Percentiles rank a stretch among this genome's conserved stretches.
phyloP scores from a whole-genome alignment of 768 basidiomycete genomes.

The Naganishia kalamii region DNA sequence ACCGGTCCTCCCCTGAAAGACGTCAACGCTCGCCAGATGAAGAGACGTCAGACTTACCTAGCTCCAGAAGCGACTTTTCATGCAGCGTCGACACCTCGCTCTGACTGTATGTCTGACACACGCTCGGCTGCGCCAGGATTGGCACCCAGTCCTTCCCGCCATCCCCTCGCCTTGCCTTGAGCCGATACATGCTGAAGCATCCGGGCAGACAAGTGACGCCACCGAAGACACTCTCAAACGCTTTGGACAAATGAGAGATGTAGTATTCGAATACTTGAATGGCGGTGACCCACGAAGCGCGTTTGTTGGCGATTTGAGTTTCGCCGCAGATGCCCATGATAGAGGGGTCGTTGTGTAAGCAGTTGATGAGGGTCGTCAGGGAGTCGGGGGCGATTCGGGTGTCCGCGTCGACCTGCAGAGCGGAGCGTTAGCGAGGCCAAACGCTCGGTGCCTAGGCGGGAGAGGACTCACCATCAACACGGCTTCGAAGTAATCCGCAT shows the following conservation, averaged over 20 bases:
- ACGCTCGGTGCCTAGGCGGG: constrained; percentile 15
- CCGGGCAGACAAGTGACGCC: constrained; percentile 98
- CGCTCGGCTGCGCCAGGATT: constrained; percentile 91
- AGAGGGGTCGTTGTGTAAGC: constrained; percentile 97
- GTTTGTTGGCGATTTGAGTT: constrained; percentile 97
- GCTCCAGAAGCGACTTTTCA: constrained; percentile 90
- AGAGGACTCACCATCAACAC: constrained; percentile 74
- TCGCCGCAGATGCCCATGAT: constrained; percentile 99
- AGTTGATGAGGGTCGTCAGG: constrained; percentile 83
- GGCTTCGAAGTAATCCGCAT: constrained; percentile 96
- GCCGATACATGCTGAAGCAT: constrained; percentile 99
- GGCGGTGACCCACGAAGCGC: constrained; percentile 93
- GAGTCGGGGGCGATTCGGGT: constrained; percentile 92
- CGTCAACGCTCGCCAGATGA: not conserved
- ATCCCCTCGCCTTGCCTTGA: constrained; percentile 79
- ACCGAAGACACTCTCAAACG: constrained; percentile 97
- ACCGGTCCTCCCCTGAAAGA: constrained; percentile 81
- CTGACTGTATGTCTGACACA: constrained; percentile 95
- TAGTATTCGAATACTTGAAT: constrained; percentile 80
- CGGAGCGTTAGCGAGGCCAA: constrained; percentile 7
- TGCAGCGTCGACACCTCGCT: constrained; percentile 87
- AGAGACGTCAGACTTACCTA: constrained; percentile 41
- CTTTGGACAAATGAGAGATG: constrained; percentile 96
- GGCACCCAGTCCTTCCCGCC: constrained; percentile 84
- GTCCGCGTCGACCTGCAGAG: constrained; percentile 85